These are phyloP conservation scores for Fraxinus paxiana DNA, from an alignment of 305 asterid genomes.

Conservation along the genomic window DNA sequence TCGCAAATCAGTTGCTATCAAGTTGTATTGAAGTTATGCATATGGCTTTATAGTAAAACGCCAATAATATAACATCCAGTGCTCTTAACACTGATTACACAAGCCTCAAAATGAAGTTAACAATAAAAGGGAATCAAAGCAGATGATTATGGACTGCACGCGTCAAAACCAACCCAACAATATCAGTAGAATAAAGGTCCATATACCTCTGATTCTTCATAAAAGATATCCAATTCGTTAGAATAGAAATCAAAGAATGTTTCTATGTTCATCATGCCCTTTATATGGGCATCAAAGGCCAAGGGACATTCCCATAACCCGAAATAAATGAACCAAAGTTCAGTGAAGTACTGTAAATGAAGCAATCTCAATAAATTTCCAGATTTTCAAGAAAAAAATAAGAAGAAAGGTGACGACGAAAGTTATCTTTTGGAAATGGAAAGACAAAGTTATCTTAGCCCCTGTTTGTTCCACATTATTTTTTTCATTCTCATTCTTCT, in stretches of 20 bases:
- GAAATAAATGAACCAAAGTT: background rate
- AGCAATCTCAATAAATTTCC: background rate
- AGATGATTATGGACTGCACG: background rate
- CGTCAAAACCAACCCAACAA: constrained; percentile 10
- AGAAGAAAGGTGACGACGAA: background rate
- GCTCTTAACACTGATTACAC: background rate
- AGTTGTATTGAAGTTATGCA: constrained; percentile 1
- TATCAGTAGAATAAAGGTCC: constrained; percentile 13
- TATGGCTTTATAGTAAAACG: constrained; percentile 9
- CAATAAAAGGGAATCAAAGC: background rate
- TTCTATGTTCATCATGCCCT: background rate
- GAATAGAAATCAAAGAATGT: background rate
- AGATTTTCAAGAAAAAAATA: background rate
- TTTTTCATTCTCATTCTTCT: too few relatives aligned
- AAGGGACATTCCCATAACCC: background rate
- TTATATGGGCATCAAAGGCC: background rate
- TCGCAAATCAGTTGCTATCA: background rate
- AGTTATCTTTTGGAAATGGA: background rate
- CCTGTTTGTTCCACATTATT: too few relatives aligned
- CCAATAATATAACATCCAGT: constrained; percentile 9
- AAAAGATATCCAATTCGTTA: background rate
- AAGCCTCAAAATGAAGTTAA: background rate
- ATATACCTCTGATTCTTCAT: background rate
- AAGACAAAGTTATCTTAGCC: background rate
- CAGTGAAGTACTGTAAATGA: background rate